phyloP scores from a whole-genome alignment of 2,329 filamentous ascomycete genomes.

The Hymenoscyphus fructigenus region DNA sequence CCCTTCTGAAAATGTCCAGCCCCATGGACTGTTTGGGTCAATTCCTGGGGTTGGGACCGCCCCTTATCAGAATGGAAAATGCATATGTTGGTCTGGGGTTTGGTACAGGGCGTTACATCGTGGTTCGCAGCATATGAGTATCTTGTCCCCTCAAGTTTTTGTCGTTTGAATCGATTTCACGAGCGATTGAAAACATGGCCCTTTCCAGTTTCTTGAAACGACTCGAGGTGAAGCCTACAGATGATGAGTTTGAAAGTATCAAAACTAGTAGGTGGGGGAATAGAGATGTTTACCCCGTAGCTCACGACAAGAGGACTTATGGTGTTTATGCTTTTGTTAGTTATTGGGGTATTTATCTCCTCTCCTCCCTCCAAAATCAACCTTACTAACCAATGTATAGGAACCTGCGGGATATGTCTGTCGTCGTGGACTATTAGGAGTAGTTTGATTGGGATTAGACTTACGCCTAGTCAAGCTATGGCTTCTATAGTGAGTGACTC shows the following conservation, averaged over 20 bases:
- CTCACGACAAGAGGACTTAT: slow-evolving; percentile 19
- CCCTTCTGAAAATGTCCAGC: not conserved
- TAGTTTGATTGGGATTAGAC: slow-evolving; percentile 27
- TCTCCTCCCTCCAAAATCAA: not conserved
- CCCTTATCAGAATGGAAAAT: not conserved
- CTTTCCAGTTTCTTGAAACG: slow-evolving; percentile 8
- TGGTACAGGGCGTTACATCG: not conserved
- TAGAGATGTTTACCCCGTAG: slow-evolving; percentile 26
- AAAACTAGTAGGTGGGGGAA: slow-evolving; percentile 26
- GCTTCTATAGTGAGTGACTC: slow-evolving; percentile 16
- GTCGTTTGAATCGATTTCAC: no score
- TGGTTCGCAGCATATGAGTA: no score
- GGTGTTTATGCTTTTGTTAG: slow-evolving; percentile 22
- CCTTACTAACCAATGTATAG: slow-evolving; percentile 1
- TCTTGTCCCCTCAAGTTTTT: not conserved
- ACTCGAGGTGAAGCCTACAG: slow-evolving; percentile 16
- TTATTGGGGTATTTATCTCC: slow-evolving; percentile 14
- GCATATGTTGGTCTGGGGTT: not conserved
- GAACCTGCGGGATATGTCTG: slow-evolving; percentile 15
- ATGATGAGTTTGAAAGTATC: slow-evolving; percentile 17
- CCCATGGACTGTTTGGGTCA: not conserved
- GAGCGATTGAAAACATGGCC: slow-evolving; percentile 4
- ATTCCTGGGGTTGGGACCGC: not conserved
- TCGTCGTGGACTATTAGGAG: slow-evolving; percentile 24
- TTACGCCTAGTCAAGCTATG: slow-evolving; percentile 26